These are phyloP conservation scores for Alternaria novae-zelandiae DNA, from an alignment of 2,329 filamentous ascomycete genomes.

Conservation along the genomic window DNA sequence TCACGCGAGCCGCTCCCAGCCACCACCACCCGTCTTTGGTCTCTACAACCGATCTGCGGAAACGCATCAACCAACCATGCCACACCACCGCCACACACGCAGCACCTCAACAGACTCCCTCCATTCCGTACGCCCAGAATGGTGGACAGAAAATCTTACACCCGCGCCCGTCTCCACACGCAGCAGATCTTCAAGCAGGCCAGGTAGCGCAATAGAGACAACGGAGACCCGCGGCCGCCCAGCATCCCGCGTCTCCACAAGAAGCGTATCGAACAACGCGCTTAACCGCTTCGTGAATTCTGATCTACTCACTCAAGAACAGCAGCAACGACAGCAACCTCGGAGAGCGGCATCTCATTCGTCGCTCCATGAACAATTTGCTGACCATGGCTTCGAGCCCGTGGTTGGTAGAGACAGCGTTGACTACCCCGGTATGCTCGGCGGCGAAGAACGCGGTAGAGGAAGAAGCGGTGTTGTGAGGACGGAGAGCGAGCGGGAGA, in stretches of 20 bases:
- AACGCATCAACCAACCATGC: neutral
- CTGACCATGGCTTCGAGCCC: neutral
- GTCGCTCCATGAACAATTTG: neutral
- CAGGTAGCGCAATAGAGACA: neutral
- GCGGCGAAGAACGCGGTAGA: neutral
- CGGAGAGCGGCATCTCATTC: neutral
- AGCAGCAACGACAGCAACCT: neutral
- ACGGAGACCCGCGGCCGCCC: neutral
- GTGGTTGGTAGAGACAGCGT: neutral
- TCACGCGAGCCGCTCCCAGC: neutral
- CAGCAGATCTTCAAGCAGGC: neutral
- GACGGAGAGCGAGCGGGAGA: neutral
- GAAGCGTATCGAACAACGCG: neutral
- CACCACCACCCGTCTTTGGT: neutral
- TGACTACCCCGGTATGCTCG: conserved; percentile 2
- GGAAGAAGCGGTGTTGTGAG: neutral
- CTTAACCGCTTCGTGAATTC: conserved; percentile 3
- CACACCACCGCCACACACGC: conserved; percentile 4
- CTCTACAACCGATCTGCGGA: neutral
- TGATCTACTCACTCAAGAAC: neutral
- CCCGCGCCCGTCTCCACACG: conserved; percentile 1
- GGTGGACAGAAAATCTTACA: conserved; percentile 7
- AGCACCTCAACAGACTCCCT: conserved; percentile 1
- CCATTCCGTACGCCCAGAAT: conserved; percentile 1
- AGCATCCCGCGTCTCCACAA: neutral